A percentile compares a stretch with the other conserved stretches of the same genome.
Conservation (phyloP, 1,139 yeast genomes). For the Blastobotrys aristatus region DNA sequence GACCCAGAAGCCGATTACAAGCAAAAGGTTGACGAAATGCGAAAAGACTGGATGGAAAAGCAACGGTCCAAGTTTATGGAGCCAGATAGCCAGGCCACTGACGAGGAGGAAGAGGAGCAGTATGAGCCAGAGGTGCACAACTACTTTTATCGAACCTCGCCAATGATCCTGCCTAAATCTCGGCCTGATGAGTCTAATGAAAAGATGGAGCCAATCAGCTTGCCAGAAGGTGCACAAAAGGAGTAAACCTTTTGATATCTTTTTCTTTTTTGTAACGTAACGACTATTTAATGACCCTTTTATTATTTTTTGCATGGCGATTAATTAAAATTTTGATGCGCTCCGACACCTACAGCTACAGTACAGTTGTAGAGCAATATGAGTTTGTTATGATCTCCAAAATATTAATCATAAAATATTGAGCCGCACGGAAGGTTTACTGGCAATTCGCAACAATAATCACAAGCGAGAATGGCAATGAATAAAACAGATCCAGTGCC, state of each 20-base stretch:
- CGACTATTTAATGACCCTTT: too few species aligned
- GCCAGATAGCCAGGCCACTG: constrained; percentile 18
- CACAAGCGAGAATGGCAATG: too few species aligned
- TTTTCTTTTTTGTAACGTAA: neutral
- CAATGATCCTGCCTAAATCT: constrained; percentile 27
- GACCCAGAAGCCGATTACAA: constrained; percentile 37
- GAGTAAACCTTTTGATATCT: neutral
- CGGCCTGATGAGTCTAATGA: constrained; percentile 18
- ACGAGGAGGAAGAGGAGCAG: constrained; percentile 19
- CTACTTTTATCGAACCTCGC: constrained; percentile 35
- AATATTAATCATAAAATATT: too few species aligned
- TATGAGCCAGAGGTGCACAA: constrained; percentile 29
- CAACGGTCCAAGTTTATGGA: constrained; percentile 30
- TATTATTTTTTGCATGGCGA: too few species aligned
- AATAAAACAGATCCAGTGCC: too few species aligned
- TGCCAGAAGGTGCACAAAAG: constrained; percentile 20
- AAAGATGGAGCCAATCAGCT: constrained; percentile 19
- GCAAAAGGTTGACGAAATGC: constrained; percentile 37
- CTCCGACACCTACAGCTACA: too few species aligned
- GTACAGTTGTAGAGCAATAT: too few species aligned
- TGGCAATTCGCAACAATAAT: too few species aligned
- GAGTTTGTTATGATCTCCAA: too few species aligned
- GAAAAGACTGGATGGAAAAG: constrained; percentile 35
- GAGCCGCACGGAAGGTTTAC: too few species aligned
- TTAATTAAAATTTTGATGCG: too few species aligned